These are phyloP conservation scores for Claviceps humidiphila DNA, from an alignment of 2,329 filamentous ascomycete species.

Conservation along the genomic window DNA sequence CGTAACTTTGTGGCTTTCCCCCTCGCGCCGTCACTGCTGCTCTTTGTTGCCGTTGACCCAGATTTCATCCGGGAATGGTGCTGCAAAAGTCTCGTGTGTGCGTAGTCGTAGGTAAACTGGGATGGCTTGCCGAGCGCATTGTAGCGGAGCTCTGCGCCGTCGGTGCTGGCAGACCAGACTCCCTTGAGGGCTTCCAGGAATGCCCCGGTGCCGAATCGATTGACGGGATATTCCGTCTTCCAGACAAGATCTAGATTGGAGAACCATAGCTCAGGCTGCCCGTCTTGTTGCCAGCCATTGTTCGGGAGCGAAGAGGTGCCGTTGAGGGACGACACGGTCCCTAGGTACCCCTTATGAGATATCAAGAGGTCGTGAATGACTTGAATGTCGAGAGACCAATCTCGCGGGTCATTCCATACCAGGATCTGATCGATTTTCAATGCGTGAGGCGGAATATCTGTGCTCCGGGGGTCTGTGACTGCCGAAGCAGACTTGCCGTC, in stretches of 20 bases:
- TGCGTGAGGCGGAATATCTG: conserved; percentile 23
- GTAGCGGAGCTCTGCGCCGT: conserved; percentile 45
- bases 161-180: conserved; percentile 62
- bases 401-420: conserved; percentile 89
- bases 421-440: conserved; percentile 83
- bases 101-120: conserved; percentile 65
- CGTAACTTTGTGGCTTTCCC: conserved; percentile 47
- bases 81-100: conserved; percentile 56
- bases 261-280: conserved; percentile 72
- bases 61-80: conserved; percentile 16
- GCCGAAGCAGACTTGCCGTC: conserved; percentile 20
- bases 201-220: conserved; percentile 81
- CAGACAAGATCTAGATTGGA: conserved; percentile 85
- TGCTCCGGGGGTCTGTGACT: conserved; percentile 19
- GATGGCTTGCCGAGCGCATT: conserved; percentile 76
- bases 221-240: conserved; percentile 73
- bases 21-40: conserved; percentile 6
- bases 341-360: conserved; percentile 64
- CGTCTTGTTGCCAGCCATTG: conserved; percentile 68
- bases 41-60: conserved; percentile 7
- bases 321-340: conserved; percentile 66
- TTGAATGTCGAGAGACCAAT: conserved; percentile 87
- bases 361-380: conserved; percentile 73
- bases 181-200: conserved; percentile 75
- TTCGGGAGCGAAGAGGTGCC: conserved; percentile 51